Evolutionary conservation across 2,329 filamentous ascomycete species (phyloP), one percentile per base, ranked within the genome.

Genomic region (Sclerotinia subarctica): DNA sequence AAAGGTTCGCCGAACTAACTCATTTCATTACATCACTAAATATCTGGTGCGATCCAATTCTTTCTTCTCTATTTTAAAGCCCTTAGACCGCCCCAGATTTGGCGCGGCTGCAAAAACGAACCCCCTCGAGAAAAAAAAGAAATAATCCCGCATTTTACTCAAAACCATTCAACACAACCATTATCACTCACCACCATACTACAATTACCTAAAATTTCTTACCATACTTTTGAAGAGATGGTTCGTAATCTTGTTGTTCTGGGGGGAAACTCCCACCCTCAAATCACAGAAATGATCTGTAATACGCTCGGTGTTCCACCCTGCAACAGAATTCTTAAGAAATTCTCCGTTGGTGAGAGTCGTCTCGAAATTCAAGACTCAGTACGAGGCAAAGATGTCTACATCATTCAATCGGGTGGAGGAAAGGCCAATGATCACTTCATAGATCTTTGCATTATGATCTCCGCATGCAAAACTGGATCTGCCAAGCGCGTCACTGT

Each of bases 371-470:
- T 99, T 77, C 87, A 94, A 79, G 95, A 99, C 80, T 97, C 93
- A 19, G 95, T 99, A 64, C 91, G 95, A 75, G 95, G 92, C 74
- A 99, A 99, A 80, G 95, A 99, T 87, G 95, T 97, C 78, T 99
- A 96, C 82, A 97, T 98, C 78, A 93, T 99, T 76, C 94, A 98
- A 81, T 95, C 93, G 53, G 93, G 93, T 74, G 92, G 92, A 74
- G 93, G 93, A 72, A 91, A 91, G 76, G 92, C 97, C 81, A 99
- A 99, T 78, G 95, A 99, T 81, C 89, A 96, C 81, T 88, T 99
- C 72, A 91, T 99, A 82, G 95, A 99, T 78, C 88, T 98, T 62
- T 91, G 96, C 79, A 97, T 98, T 81, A 97, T 95, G 82, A 94
- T 98, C 75, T 96, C 93, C n/a, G 95, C 95, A 70, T 98, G 95